Evolutionary conservation across 306 rosid species (phyloP).

Genomic region (Dryas octopetala): DNA sequence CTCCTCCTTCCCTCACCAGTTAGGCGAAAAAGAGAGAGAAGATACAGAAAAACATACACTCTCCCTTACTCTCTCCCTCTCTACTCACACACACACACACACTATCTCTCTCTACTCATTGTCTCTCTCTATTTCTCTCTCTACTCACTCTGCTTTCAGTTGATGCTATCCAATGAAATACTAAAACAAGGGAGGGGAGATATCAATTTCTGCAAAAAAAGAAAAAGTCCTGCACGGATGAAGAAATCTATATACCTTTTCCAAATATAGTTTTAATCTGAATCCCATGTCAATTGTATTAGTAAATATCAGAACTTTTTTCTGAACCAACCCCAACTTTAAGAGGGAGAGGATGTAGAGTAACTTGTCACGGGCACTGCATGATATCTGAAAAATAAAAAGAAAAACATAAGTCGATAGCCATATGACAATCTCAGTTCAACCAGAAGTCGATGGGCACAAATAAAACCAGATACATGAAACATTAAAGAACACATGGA

Average conservation of each 20-base stretch:
- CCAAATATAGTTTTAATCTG: constrained; percentile 76
- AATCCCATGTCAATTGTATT: constrained; percentile 81
- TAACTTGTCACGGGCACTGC: constrained; percentile 67
- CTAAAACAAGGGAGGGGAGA: too few relatives aligned
- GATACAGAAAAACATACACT: too few relatives aligned
- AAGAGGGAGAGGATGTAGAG: constrained; percentile 74
- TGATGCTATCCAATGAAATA: too few relatives aligned
- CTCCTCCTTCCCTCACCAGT: not conserved
- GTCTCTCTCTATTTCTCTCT: too few relatives aligned
- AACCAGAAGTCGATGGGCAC: not conserved
- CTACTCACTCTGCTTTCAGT: too few relatives aligned
- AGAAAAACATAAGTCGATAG: not conserved
- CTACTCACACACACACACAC: too few relatives aligned
- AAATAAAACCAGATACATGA: not conserved
- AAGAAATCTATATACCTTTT: constrained; percentile 60
- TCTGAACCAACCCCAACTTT: constrained; percentile 90
- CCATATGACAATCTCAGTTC: not conserved
- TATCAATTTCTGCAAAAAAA: not conserved
- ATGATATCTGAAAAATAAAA: constrained; percentile 58
- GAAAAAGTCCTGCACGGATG: too few relatives aligned
- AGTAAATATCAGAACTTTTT: constrained; percentile 82
- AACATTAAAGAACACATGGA: not conserved
- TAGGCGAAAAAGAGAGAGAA: not conserved
- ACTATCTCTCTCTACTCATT: too few relatives aligned
- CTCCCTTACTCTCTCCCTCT: too few relatives aligned